These are phyloP conservation scores for Canavalia gladiata DNA, from an alignment of 306 rosid genomes.

Conservation along the genomic window DNA sequence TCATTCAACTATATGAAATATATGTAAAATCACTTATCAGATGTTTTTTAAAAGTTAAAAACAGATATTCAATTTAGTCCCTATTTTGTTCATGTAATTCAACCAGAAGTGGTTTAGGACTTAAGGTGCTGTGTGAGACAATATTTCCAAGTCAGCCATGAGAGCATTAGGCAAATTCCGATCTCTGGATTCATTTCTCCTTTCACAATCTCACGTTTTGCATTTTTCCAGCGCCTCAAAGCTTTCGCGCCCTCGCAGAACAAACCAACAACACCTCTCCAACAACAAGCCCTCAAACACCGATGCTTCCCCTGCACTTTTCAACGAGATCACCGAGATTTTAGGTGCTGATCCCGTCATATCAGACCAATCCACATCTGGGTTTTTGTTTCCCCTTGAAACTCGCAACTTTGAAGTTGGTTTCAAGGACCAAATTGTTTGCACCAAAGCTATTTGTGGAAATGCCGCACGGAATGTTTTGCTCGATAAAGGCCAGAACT, in stretches of 20 bases:
- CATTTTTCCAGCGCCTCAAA: constrained; percentile 44
- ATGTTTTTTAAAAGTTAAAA: no score
- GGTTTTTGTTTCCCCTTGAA: constrained; percentile 48
- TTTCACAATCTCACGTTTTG: constrained; percentile 36
- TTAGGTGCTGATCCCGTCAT: constrained; percentile 61
- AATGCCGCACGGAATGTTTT: constrained; percentile 50
- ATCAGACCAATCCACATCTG: constrained; percentile 50
- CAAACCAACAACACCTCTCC: constrained; percentile 10
- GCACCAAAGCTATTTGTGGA: constrained; percentile 61
- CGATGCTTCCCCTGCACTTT: constrained; percentile 47
- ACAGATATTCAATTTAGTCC: no score
- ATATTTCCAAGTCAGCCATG: constrained; percentile 40
- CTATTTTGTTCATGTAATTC: neutral
- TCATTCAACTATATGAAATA: no score
- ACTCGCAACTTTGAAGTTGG: neutral
- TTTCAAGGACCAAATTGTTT: constrained; percentile 31
- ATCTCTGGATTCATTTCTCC: constrained; percentile 8
- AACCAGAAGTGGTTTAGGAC: neutral
- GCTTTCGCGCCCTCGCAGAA: constrained; percentile 25
- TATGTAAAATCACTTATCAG: no score
- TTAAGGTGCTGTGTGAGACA: neutral
- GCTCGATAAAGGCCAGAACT: constrained; percentile 43
- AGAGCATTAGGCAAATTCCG: constrained; percentile 45
- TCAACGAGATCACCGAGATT: constrained; percentile 73
- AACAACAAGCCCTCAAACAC: constrained; percentile 24